Evolutionary conservation across 148 eudicot genomes (phyloP).

Genomic region (Camellia japonica): DNA sequence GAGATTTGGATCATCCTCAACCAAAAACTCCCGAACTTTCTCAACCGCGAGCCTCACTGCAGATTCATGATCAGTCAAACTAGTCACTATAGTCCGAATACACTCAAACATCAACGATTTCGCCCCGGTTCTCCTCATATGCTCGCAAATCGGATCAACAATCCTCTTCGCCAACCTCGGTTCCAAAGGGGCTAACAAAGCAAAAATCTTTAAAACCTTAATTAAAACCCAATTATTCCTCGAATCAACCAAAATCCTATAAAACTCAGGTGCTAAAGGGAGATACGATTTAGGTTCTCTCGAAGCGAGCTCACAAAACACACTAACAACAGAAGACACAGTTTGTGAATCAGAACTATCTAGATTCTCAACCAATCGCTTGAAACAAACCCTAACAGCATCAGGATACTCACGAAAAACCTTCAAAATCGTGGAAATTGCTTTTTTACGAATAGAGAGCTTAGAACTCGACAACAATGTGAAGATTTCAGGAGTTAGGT

Average conservation of each 20-base stretch:
- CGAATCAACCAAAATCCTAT: constrained; percentile 64
- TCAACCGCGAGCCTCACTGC: constrained; percentile 69
- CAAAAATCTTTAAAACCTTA: constrained; percentile 88
- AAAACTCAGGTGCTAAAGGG: constrained; percentile 88
- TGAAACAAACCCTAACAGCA: constrained; percentile 84
- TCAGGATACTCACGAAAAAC: constrained; percentile 68
- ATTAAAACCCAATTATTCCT: constrained; percentile 95
- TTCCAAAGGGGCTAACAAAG: constrained; percentile 71
- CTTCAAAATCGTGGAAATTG: constrained; percentile 52
- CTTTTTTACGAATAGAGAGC: constrained; percentile 60
- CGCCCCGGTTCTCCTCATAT: constrained; percentile 62
- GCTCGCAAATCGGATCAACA: constrained; percentile 86
- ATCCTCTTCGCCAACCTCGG: constrained; percentile 81
- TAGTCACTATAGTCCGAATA: constrained; percentile 60
- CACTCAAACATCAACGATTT: constrained; percentile 88
- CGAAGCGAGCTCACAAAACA: constrained; percentile 76
- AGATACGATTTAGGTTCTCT: constrained; percentile 60
- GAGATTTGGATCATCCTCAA: constrained; percentile 72
- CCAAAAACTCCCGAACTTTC: constrained; percentile 65
- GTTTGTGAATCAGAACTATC: constrained; percentile 52
- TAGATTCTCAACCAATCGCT: constrained; percentile 78
- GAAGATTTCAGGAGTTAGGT: constrained; percentile 71
- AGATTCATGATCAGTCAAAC: constrained; percentile 63
- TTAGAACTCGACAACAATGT: constrained; percentile 48
- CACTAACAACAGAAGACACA: constrained; percentile 51